Percentiles rank a stretch among this genome's conserved stretches.
These are phyloP conservation scores for Tulasnella sp. DNA, from an alignment of 768 basidiomycete species.

Conservation along the genomic window DNA sequence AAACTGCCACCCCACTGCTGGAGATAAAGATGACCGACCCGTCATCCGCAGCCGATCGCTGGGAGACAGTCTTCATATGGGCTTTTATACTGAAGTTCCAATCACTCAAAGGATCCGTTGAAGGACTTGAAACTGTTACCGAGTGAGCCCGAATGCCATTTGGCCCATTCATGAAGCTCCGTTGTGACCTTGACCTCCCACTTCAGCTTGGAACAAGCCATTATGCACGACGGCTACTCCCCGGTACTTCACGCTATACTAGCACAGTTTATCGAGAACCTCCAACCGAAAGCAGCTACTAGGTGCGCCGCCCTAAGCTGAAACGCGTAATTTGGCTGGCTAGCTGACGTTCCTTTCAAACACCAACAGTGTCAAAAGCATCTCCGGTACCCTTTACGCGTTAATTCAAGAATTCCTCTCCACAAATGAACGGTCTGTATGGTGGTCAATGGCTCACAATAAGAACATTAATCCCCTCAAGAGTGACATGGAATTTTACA, in stretches of 20 bases:
- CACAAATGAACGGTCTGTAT: conserved; percentile 54
- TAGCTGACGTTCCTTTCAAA: conserved; percentile 25
- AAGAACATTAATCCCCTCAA: conserved; percentile 69
- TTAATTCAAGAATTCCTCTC: conserved; percentile 43
- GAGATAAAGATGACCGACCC: conserved; percentile 8
- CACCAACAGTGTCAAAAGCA: conserved; percentile 62
- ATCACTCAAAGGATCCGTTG: conserved; percentile 60
- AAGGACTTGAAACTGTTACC: conserved; percentile 72
- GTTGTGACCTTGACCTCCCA: not conserved
- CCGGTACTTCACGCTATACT: conserved; percentile 66
- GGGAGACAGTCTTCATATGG: conserved; percentile 82
- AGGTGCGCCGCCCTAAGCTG: conserved; percentile 12
- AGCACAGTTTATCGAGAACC: conserved; percentile 67
- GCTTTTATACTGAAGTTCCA: conserved; percentile 81
- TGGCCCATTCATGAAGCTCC: not conserved
- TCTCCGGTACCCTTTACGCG: conserved; percentile 62
- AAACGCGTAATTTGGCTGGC: conserved; percentile 12
- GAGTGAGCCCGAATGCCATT: conserved; percentile 50
- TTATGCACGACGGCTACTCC: conserved; percentile 54
- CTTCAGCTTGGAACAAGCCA: conserved; percentile 67
- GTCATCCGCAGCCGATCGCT: conserved; percentile 55
- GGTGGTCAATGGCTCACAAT: conserved; percentile 65
- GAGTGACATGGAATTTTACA: conserved; percentile 66
- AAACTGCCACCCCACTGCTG: conserved; percentile 26
- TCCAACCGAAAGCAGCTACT: conserved; percentile 64